Base-by-base conservation (phyloP, 2,329 filamentous ascomycete species). In the Ceratocystis albifundus region DNA sequence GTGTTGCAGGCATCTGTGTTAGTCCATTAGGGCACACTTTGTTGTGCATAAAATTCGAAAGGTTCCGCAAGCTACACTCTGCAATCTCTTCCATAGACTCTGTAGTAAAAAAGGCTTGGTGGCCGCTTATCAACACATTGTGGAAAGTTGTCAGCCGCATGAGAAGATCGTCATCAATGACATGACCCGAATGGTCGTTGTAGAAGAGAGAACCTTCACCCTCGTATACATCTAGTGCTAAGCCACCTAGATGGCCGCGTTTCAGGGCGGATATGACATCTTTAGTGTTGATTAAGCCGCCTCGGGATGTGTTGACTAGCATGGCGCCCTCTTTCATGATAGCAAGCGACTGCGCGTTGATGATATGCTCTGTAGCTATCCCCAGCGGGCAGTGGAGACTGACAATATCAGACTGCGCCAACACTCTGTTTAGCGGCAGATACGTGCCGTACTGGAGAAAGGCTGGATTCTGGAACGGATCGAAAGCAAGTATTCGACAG, bases 181-280 rank as follows among this genome's bases (percentile, higher is more conserved):
- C 84, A 69, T 85, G 80, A 15, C 77, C 79, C 4, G 83, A 86
- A 71, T 85, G 83, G 70, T 88, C 85, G 70, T 82, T 79, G 73
- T 88, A 88, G 71, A 88, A 88, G 45, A 87, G 74, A 48, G 77
- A 74, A n/a, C 80, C 77, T 72, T 88, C 86, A 53, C 79, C 80
- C 71, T 88, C 86, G 72, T 88, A 88, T 17, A 88, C 86, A 71
- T 88, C 86, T 48, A 88, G 77, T 0, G 84, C 86, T 36, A 87
- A 75, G 0, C 83, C 85, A 6, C 84, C 83, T 1, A 88, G 76
- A 28, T 79, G 79, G n/a, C 77, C 78, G 46, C 72, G 77, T 76
- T 88, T 88, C 68, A 88, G 78, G 12, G 83, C 82, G 25, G 78
- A 75, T 65, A 87, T 82, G 66, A 86, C 80, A 10, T 84, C 81